phyloP scores from a whole-genome alignment of 2,329 filamentous ascomycete species.

The Canariomyces notabilis region DNA sequence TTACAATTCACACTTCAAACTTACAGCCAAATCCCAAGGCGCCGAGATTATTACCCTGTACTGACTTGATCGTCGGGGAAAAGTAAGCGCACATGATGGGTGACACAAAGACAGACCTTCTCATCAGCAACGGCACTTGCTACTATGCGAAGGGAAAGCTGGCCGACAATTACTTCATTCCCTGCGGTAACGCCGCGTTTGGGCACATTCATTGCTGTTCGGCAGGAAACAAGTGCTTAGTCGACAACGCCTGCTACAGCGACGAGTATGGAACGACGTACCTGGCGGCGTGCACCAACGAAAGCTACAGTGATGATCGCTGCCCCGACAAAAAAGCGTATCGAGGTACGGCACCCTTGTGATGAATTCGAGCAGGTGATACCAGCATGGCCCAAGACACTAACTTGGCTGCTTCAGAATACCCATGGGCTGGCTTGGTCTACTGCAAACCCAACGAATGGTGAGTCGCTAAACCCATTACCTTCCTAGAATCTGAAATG shows the following conservation, averaged over 20 bases:
- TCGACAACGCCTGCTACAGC: conserved; percentile 25
- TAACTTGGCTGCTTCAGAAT: conserved; percentile 5
- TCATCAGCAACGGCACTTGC: conserved; percentile 33
- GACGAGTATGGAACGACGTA: conserved; percentile 30
- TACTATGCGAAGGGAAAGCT: conserved; percentile 22
- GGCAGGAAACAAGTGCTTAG: conserved; percentile 31
- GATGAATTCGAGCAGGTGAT: conserved; percentile 10
- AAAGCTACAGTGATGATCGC: conserved; percentile 26
- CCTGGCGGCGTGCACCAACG: conserved; percentile 35
- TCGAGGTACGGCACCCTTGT: neutral
- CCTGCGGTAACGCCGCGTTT: conserved; percentile 32
- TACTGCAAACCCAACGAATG: conserved; percentile 28
- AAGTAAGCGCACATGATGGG: too few species aligned
- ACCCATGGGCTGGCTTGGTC: conserved; percentile 30
- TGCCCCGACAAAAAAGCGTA: conserved; percentile 32
- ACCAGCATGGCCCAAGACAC: conserved; percentile 4
- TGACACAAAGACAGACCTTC: conserved; percentile 10
- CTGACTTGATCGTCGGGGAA: too few species aligned
- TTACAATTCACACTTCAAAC: too few species aligned
- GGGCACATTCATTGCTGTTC: conserved; percentile 31
- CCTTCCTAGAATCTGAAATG: neutral
- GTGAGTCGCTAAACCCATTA: conserved; percentile 9
- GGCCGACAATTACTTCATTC: conserved; percentile 24
- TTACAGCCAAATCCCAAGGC: neutral
- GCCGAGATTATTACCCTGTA: too few species aligned